Evolutionary conservation across 139 green algal species (phyloP).

Genomic region (Tetraselmis striata): DNA sequence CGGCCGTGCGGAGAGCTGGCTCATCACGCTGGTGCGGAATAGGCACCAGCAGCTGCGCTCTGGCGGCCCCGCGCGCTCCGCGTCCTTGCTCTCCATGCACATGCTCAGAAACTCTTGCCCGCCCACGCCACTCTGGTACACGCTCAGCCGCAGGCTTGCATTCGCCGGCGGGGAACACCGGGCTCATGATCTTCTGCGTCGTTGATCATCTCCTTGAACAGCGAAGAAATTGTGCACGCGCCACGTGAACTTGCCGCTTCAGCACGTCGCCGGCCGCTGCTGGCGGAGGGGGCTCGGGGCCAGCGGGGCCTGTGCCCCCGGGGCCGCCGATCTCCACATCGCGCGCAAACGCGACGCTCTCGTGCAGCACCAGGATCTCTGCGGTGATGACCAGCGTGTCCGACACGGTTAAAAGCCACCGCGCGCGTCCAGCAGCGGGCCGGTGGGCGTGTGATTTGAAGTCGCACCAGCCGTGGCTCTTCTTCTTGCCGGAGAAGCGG

Average conservation of each 20-base stretch:
- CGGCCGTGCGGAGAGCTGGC: constrained; percentile 28
- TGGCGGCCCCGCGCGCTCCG: constrained; percentile 27
- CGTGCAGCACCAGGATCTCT: constrained; percentile 54
- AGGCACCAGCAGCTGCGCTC: constrained; percentile 64
- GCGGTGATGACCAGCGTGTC: constrained; percentile 51
- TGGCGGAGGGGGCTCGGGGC: constrained; percentile 37
- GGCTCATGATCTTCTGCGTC: constrained; percentile 73
- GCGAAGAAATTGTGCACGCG: constrained; percentile 54
- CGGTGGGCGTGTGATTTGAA: constrained; percentile 54
- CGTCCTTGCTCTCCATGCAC: constrained; percentile 61
- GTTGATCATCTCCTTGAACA: constrained; percentile 66
- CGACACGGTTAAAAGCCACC: constrained; percentile 37
- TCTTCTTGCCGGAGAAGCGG: constrained; percentile 57
- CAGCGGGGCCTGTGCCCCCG: constrained; percentile 30
- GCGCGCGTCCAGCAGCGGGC: constrained; percentile 31
- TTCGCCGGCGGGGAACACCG: constrained; percentile 59
- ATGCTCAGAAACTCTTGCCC: constrained; percentile 36
- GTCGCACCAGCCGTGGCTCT: constrained; percentile 69
- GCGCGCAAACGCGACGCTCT: constrained; percentile 33
- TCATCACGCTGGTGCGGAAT: constrained; percentile 55
- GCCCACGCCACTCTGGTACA: constrained; percentile 52
- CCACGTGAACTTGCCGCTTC: constrained; percentile 53
- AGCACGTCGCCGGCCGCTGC: constrained; percentile 32
- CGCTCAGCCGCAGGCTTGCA: constrained; percentile 53
- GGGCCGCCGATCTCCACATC: constrained; percentile 20